Percentiles rank a stretch among this genome's conserved stretches.
Conservation (phyloP, 305 asterid genomes). For the Solanum aculeatissimum region DNA sequence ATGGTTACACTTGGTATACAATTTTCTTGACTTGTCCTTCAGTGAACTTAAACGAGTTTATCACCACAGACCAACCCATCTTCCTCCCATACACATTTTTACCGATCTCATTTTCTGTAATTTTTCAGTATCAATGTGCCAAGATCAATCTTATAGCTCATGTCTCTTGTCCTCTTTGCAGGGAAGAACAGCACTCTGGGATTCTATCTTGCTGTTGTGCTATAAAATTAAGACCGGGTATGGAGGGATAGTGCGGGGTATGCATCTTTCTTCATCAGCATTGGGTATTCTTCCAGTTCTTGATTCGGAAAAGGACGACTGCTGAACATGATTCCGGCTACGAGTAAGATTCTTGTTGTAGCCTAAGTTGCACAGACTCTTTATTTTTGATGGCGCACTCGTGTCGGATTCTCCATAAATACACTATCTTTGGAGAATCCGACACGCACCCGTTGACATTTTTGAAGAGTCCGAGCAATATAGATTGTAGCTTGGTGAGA, state of each 20-base stretch:
- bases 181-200: conserved; percentile 98
- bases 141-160: background rate
- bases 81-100: too few relatives aligned
- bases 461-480: too few relatives aligned
- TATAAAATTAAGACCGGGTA: conserved; percentile 53
- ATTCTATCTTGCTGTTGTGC: conserved; percentile 69
- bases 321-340: conserved; percentile 5
- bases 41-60: too few relatives aligned
- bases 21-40: background rate
- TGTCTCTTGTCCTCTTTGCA: conserved; percentile 10
- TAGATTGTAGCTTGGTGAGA: background rate
- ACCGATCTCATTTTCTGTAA: background rate
- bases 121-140: background rate
- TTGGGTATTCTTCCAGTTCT: conserved; percentile 66
- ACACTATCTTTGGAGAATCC: too few relatives aligned
- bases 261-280: conserved; percentile 91
- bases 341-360: background rate
- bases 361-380: too few relatives aligned
- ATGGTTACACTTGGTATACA: background rate
- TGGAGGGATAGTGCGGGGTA: conserved; percentile 77
- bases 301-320: conserved; percentile 45
- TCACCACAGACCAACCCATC: background rate
- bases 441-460: too few relatives aligned
- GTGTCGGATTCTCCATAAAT: too few relatives aligned
- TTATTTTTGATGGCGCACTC: too few relatives aligned